phyloP scores from a whole-genome alignment of 495 filamentous ascomycete genomes.

The Oidiodendron maius region DNA sequence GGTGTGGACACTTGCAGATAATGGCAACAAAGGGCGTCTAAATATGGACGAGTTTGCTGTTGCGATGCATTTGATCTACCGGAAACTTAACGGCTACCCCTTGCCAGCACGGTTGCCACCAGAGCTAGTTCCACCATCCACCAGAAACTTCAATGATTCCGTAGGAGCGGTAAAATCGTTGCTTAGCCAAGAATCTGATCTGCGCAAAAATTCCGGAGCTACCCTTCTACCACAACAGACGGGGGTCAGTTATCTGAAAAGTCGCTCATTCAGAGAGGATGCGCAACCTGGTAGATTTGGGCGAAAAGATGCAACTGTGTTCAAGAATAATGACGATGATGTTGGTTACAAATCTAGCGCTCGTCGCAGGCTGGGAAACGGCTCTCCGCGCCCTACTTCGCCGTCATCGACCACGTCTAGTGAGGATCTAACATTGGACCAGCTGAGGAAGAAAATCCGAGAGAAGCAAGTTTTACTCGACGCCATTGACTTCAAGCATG shows the following conservation, averaged over 20 bases:
- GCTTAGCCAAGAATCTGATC: constrained; percentile 84
- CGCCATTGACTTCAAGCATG: constrained; percentile 94
- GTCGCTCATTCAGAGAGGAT: constrained; percentile 75
- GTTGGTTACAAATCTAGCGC: constrained; percentile 92
- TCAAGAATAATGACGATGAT: constrained; percentile 89
- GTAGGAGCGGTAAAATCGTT: constrained; percentile 90
- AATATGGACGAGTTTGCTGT: constrained; percentile 99
- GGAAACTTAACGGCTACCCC: constrained; percentile 92
- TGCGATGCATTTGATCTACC: constrained; percentile 98
- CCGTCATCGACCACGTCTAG: constrained; percentile 63
- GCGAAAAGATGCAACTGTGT: constrained; percentile 93
- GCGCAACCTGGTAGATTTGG: constrained; percentile 30
- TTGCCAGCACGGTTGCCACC: constrained; percentile 86
- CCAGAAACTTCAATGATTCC: constrained; percentile 87
- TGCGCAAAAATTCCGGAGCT: constrained; percentile 74
- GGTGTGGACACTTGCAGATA: constrained; percentile 93
- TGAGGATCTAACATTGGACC: constrained; percentile 80
- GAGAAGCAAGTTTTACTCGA: constrained; percentile 96
- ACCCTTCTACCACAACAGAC: constrained; percentile 89
- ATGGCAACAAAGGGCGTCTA: constrained; percentile 85
- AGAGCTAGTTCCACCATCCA: constrained; percentile 92
- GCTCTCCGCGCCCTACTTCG: constrained; percentile 69
- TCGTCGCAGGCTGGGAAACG: constrained; percentile 71
- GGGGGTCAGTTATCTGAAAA: constrained; percentile 96
- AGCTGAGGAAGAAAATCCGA: constrained; percentile 85